Conservation (phyloP, 495 filamentous ascomycete species). For the Penicillium tannophilum region DNA sequence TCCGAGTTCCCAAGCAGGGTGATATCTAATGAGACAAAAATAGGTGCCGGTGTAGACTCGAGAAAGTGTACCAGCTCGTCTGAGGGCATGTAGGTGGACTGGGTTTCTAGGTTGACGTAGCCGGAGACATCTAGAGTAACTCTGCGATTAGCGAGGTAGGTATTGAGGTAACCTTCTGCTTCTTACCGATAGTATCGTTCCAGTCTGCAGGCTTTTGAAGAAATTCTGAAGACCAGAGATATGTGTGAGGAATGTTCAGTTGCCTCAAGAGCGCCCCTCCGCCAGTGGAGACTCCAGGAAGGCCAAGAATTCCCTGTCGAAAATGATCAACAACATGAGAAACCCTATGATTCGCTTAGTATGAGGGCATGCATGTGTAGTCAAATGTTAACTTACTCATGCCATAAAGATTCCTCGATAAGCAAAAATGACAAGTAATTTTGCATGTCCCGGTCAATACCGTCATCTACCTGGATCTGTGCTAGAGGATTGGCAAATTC, state of each 20-base stretch:
- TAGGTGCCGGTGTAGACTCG: background rate
- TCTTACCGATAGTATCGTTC: constrained; percentile 1
- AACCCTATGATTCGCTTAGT: background rate
- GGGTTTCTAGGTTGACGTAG: background rate
- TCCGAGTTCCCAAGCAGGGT: background rate
- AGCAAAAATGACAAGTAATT: constrained; percentile 1
- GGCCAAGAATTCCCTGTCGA: background rate
- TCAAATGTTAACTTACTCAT: background rate
- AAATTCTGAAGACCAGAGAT: constrained; percentile 6
- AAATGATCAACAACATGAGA: background rate
- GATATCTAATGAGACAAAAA: background rate
- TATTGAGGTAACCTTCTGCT: background rate
- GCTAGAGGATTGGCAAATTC: constrained; percentile 13
- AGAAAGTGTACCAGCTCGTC: background rate
- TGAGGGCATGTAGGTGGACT: background rate
- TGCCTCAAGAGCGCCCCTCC: background rate
- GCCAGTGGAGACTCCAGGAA: background rate
- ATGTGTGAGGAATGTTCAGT: constrained; percentile 12
- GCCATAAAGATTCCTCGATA: background rate
- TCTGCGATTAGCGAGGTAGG: background rate
- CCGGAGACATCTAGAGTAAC: background rate
- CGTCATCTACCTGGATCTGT: constrained; percentile 3
- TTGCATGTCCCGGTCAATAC: constrained; percentile 7
- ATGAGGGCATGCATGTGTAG: background rate
- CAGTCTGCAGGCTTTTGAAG: constrained; percentile 15